These are phyloP conservation scores for Mycosarcoma maydis DNA, from an alignment of 1,284 basidiomycete species.

Conservation along the genomic window DNA sequence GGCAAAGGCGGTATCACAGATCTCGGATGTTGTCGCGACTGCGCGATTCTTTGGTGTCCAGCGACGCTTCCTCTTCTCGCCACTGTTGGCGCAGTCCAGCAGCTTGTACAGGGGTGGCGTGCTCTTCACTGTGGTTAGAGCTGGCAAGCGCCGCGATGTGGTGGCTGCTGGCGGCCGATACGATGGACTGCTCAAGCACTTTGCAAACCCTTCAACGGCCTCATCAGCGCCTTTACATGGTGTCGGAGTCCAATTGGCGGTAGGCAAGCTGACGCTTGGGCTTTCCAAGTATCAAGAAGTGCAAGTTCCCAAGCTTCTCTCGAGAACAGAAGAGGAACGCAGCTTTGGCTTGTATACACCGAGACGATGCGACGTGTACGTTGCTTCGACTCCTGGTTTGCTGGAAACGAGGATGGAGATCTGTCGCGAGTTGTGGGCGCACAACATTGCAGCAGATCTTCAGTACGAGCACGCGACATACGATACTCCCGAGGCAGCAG, in stretches of 20 bases:
- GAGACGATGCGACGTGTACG: slow-evolving; percentile 77
- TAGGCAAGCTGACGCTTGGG: slow-evolving; percentile 80
- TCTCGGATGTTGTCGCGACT: slow-evolving; percentile 75
- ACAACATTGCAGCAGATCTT: slow-evolving; percentile 83
- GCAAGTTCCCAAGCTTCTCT: slow-evolving; percentile 75
- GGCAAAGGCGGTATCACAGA: slow-evolving; percentile 70
- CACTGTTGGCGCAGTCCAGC: slow-evolving; percentile 74
- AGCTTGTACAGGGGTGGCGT: slow-evolving; percentile 78
- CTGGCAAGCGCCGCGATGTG: slow-evolving; percentile 76
- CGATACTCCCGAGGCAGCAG: slow-evolving; percentile 57
- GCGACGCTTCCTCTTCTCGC: slow-evolving; percentile 75
- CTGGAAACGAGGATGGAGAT: slow-evolving; percentile 81
- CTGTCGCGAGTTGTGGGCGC: slow-evolving; percentile 79
- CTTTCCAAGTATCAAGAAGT: slow-evolving; percentile 75
- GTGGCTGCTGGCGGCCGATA: slow-evolving; percentile 83
- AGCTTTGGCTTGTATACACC: slow-evolving; percentile 89
- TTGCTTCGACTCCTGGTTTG: slow-evolving; percentile 80
- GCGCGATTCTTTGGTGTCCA: slow-evolving; percentile 75
- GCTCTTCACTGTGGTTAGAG: slow-evolving; percentile 77
- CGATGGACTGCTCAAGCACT: slow-evolving; percentile 76
- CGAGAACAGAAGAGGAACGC: slow-evolving; percentile 75
- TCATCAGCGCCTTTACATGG: slow-evolving; percentile 70
- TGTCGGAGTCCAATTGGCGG: slow-evolving; percentile 78
- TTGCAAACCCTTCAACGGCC: slow-evolving; percentile 70
- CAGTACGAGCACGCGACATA: slow-evolving; percentile 73